Percentiles rank a stretch among this genome's conserved stretches.
Evolutionary conservation across 83 land plant genomes (phyloP).

Genomic region (Thuja plicata): DNA sequence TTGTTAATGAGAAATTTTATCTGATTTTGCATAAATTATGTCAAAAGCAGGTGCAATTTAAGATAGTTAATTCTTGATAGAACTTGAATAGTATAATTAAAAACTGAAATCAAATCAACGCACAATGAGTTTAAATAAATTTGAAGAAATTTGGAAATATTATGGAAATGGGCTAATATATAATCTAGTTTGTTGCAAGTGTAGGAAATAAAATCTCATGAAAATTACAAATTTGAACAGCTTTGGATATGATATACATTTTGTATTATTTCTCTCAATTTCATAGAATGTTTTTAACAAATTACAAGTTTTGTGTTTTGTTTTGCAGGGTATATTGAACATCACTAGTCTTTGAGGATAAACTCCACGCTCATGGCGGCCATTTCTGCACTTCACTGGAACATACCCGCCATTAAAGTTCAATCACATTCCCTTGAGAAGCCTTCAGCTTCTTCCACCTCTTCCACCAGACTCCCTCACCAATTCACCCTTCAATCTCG

Average conservation of each 20-base stretch:
- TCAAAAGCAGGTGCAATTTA: background rate
- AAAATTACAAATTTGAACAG: background rate
- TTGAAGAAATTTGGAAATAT: background rate
- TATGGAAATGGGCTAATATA: background rate
- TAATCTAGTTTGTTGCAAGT: background rate
- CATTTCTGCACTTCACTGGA: constrained; percentile 6
- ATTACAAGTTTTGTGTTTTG: background rate
- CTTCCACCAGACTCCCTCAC: background rate
- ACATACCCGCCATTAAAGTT: background rate
- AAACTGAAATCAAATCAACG: background rate
- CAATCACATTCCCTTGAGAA: background rate
- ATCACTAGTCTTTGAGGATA: background rate
- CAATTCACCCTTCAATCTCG: background rate
- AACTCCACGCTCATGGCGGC: background rate
- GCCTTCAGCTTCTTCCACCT: background rate
- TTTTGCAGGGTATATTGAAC: background rate
- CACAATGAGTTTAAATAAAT: background rate
- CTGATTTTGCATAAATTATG: background rate
- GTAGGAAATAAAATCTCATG: background rate
- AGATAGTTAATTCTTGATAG: background rate
- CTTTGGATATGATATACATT: background rate
- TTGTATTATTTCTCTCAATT: background rate
- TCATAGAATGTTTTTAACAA: background rate
- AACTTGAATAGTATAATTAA: background rate
- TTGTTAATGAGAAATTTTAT: background rate